Evolutionary conservation across 306 rosid species (phyloP), one percentile per base, ranked within the genome.

Genomic region (Casuarina glauca): DNA sequence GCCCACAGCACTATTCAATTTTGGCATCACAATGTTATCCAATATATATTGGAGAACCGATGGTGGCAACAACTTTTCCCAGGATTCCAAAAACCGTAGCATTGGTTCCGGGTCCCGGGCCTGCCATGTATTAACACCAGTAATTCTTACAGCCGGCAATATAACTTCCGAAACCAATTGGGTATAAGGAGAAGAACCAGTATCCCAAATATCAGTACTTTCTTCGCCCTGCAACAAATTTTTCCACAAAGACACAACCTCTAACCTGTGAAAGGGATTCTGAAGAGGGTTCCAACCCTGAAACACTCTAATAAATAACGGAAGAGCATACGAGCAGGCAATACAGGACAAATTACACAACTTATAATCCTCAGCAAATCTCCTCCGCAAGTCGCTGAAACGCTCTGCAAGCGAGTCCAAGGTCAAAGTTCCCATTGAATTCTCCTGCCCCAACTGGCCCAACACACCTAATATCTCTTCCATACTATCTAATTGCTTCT

Each of bases 81-180:
- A 95, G 44, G 69, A 83, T 76, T 95, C 97, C 80, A 95, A 38
- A 82, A 95, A 91, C 61, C 85, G 70, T 32, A 95, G 87, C 98
- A 95, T 93, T 8, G 97, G 97, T 71, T 95, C 98, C 32, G 98
- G 98, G 84, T 93, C 97, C 75, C 95, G 87, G 4, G 99, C 89
- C 78, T 88, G 93, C 99, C 99, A 91, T 36, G 96, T 88, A 84
- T 95, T 93, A 48, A 91, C 71, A 44, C 93, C 98, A 79, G 94
- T 87, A 76, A 91, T 91, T 83, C 96, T 90, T 42, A 92, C 89
- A 35, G 97, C 98, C 17, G 97, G 97, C 62, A 92, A 89, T 54
- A 95, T 93, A 72, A 95, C 97, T 84, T 92, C 98, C 6, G 90
- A 91, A 80, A 89, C 84, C 87, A 95, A 81, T 67, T 88, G 97